Evolutionary conservation across 2,329 filamentous ascomycete genomes (phyloP).

Genomic region (Colletotrichum sp.): DNA sequence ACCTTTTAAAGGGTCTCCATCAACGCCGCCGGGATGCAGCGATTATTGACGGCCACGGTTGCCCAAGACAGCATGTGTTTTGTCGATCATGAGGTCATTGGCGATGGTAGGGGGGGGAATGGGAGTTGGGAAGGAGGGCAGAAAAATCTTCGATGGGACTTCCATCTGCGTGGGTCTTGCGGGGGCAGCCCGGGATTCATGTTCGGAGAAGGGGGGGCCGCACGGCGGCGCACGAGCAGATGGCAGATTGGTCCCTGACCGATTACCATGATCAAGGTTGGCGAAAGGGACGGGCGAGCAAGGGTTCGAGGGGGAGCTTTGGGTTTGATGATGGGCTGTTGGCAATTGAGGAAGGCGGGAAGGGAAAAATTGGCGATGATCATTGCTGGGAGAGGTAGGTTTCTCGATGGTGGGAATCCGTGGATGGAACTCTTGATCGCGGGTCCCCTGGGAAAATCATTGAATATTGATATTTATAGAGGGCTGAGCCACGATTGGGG

Average conservation of each 20-base stretch:
- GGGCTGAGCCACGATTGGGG: slow-evolving; percentile 14
- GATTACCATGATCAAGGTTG: neutral
- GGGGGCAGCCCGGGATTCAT: neutral
- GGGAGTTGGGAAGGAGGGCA: neutral
- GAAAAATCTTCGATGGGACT: slow-evolving; percentile 12
- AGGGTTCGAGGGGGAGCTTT: neutral
- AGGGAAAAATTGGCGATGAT: neutral
- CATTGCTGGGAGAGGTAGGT: slow-evolving; percentile 14
- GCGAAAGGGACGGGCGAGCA: neutral
- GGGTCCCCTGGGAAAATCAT: slow-evolving; percentile 18
- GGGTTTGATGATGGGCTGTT: neutral
- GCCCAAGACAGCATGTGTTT: neutral
- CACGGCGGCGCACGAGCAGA: neutral
- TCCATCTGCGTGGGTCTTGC: slow-evolving; percentile 14
- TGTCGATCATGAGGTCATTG: slow-evolving; percentile 23
- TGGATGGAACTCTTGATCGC: slow-evolving; percentile 16
- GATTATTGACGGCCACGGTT: slow-evolving; percentile 18
- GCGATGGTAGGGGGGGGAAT: neutral
- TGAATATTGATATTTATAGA: slow-evolving; percentile 18
- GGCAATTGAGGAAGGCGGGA: neutral
- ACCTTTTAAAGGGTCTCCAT: slow-evolving; percentile 4
- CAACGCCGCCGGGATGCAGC: slow-evolving; percentile 8
- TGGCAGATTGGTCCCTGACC: slow-evolving; percentile 1
- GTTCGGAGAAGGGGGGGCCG: neutral
- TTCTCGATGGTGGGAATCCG: slow-evolving; percentile 14